Evolutionary conservation across 257 asterid genomes (phyloP).

Genomic region (Mitragyna speciosa): DNA sequence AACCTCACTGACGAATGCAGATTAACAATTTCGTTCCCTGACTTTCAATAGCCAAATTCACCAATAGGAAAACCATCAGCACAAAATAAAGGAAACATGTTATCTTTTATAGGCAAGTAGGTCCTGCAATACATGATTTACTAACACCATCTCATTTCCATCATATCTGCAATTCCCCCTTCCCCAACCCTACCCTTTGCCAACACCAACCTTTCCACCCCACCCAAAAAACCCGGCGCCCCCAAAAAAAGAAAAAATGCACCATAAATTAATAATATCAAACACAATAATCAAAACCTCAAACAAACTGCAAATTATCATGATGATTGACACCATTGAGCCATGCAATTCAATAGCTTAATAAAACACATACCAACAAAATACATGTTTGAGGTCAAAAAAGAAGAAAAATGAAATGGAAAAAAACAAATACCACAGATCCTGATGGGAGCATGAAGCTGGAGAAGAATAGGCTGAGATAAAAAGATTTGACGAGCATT

Average conservation of each 20-base stretch:
- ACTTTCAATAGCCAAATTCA: background rate
- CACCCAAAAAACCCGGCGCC: too few species aligned
- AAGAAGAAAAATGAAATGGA: background rate
- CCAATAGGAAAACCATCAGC: background rate
- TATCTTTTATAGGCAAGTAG: background rate
- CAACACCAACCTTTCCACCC: too few species aligned
- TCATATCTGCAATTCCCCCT: background rate
- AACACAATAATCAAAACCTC: background rate
- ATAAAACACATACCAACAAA: background rate
- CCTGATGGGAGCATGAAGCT: conserved; percentile 70
- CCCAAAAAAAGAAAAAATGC: background rate
- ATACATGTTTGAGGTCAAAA: background rate
- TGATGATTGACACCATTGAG: background rate
- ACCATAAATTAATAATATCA: background rate
- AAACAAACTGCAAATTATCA: background rate
- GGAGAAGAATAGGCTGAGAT: conserved; percentile 73
- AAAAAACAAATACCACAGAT: conserved; percentile 55
- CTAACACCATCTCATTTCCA: background rate
- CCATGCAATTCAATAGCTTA: conserved; percentile 2
- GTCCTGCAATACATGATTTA: background rate
- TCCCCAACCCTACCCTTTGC: too few species aligned
- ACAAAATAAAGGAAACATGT: background rate
- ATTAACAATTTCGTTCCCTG: background rate
- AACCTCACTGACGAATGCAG: background rate
- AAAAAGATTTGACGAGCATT: conserved; percentile 77